Evolutionary conservation across 768 basidiomycete genomes (phyloP), one percentile per base, ranked within the genome.

Genomic region (Lactifluus hygrophoroides): DNA sequence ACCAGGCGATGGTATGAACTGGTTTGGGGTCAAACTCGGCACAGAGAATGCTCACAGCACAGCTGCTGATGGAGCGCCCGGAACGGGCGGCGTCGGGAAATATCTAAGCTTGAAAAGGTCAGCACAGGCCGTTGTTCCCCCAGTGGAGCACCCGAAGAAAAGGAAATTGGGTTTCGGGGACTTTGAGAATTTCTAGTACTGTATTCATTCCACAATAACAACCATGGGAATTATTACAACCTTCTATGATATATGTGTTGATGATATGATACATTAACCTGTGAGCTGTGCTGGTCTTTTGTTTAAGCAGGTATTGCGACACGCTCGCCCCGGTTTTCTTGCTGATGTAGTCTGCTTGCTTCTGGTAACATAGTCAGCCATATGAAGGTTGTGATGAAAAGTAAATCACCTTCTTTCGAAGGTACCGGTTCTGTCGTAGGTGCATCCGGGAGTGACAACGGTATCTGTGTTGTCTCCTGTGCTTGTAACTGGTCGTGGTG

Each of bases 21-120:
- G 91, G 91, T 93, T 94, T 70, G 93, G 94, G 6, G 84, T 85
- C 50, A 90, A 89, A 69, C 81, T 96, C 8, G 88, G 89, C 5
- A 47, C 68, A 28, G 70, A 71, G 28, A 72, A 79, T 51, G 13
- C 54, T 13, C 38, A 19, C 3, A 44, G 10, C 27, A 71, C 71
- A 21, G 68, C 66, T 30, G 68, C 66, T 30, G 59, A 66, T 5
- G 71, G 69, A 2, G 73, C 65, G 1, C 68, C 65, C 8, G 71
- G 65, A 0, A 69, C 67, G n/a, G 79, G 75, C 27, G 81, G 85
- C 7, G 78, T 94, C n/a, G 91, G 92, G 3, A 91, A 88, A 71
- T 93, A 93, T 67, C 72, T 93, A 47, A 78, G 76, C 59, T 66
- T 78, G 62, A 73, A 66, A 57, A 62, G 65, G 50, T 63, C 67